A percentile compares a stretch with the other conserved stretches of the same genome.
These are phyloP conservation scores for Lyophyllum semitale DNA, from an alignment of 768 basidiomycete species.

Conservation along the genomic window DNA sequence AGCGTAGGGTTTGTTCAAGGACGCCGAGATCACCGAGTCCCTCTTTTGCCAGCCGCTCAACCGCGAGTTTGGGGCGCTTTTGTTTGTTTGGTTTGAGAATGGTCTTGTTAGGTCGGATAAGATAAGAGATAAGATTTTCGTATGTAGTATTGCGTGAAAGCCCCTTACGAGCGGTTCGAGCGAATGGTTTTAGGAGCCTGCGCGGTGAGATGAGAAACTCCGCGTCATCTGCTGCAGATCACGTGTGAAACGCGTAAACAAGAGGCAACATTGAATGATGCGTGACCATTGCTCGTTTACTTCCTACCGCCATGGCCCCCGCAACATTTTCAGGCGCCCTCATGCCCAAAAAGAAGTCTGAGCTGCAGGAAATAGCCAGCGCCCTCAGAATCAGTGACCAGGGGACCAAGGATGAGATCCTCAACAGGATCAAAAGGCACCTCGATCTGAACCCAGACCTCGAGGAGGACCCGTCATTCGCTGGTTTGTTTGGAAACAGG, in stretches of 20 bases:
- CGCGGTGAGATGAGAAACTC: no score
- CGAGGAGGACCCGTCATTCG: slow-evolving; percentile 58
- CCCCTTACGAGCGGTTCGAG: no score
- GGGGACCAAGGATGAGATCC: slow-evolving; percentile 67
- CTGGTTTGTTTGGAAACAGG: slow-evolving; percentile 51
- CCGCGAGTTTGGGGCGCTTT: no score
- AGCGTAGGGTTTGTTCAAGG: no score
- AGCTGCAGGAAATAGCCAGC: slow-evolving; percentile 61
- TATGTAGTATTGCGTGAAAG: no score
- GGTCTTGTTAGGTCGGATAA: no score
- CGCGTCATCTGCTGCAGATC: slow-evolving; percentile 17
- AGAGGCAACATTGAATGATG: slow-evolving; percentile 12
- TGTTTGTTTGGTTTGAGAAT: no score
- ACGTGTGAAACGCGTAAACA: slow-evolving; percentile 34
- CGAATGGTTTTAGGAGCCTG: no score
- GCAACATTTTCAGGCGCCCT: slow-evolving; percentile 52
- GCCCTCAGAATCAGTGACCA: slow-evolving; percentile 52
- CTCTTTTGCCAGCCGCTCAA: no score
- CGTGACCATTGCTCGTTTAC: slow-evolving; percentile 30
- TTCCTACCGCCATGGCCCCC: slow-evolving; percentile 42
- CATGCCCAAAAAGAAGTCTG: slow-evolving; percentile 67
- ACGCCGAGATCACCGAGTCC: no score
- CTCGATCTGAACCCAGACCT: slow-evolving; percentile 58
- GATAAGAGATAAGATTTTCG: no score
- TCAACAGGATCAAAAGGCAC: slow-evolving; percentile 61